These are phyloP conservation scores for Schizochytrium sp. DNA, from an alignment of 108 stramenopile species.

Conservation along the genomic window DNA sequence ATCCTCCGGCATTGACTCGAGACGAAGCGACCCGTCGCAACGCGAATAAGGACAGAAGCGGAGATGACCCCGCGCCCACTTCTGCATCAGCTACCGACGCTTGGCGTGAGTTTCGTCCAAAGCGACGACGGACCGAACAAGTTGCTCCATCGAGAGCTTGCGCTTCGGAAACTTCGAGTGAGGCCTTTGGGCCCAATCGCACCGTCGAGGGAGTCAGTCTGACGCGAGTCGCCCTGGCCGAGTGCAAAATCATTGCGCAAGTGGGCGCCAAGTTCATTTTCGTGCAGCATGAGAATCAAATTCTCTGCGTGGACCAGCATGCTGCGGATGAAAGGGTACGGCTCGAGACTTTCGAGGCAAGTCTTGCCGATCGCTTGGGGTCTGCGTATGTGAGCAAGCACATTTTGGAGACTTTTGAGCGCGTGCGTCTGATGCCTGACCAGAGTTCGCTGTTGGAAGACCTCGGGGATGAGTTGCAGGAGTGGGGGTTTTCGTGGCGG, in stretches of 20 bases:
- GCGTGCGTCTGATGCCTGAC: not conserved
- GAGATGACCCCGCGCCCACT: not conserved
- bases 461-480: not conserved
- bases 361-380: not conserved
- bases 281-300: not conserved
- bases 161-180: not conserved
- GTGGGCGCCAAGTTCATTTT: slow-evolving; percentile 6
- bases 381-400: not conserved
- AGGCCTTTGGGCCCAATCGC: not conserved
- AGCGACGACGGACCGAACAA: not conserved
- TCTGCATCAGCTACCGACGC: not conserved
- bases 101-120: not conserved
- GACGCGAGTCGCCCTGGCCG: not conserved
- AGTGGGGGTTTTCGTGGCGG: not conserved
- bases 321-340: slow-evolving; percentile 20
- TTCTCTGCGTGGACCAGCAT: slow-evolving; percentile 20
- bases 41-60: too few relatives aligned
- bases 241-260: not conserved
- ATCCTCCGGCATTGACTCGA: too few relatives aligned
- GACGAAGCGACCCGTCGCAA: too few relatives aligned
- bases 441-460: not conserved
- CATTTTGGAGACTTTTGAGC: not conserved
- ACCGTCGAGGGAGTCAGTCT: not conserved
- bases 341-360: not conserved
- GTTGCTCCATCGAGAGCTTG: not conserved